phyloP scores from a whole-genome alignment of 441 rosid species.

The Mallotus japonicus region DNA sequence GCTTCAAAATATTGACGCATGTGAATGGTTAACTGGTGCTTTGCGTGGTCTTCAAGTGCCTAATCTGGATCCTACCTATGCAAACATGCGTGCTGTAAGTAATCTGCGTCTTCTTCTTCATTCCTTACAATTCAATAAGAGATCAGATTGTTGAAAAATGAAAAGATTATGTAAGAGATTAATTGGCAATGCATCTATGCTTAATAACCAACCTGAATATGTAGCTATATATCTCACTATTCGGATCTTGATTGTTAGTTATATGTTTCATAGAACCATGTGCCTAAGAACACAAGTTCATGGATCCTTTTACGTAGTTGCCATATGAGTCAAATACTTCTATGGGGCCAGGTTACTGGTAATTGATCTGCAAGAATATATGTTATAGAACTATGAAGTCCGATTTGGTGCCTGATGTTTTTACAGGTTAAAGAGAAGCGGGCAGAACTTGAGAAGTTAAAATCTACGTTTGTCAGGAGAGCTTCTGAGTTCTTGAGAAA shows the following conservation, averaged over 20 bases:
- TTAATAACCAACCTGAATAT: neutral
- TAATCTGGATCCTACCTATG: conserved; percentile 71
- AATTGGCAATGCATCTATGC: neutral
- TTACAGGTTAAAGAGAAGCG: conserved; percentile 88
- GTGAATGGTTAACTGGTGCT: conserved; percentile 96
- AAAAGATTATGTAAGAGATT: conserved; percentile 8
- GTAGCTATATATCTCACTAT: neutral
- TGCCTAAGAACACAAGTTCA: neutral
- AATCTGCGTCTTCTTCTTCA: conserved; percentile 22
- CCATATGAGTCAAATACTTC: neutral
- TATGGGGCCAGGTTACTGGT: neutral
- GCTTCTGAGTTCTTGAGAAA: conserved; percentile 97
- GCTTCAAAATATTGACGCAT: conserved; percentile 93
- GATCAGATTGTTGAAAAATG: conserved; percentile 13
- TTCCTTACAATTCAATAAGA: conserved; percentile 9
- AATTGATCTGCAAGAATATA: neutral
- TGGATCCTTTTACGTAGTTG: neutral
- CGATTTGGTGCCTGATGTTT: conserved; percentile 24
- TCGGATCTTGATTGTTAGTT: neutral
- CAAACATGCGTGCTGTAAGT: conserved; percentile 89
- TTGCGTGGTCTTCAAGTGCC: conserved; percentile 80
- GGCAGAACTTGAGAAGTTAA: conserved; percentile 79
- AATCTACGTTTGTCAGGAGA: conserved; percentile 79
- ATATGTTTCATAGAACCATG: neutral
- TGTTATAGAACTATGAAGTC: neutral